phyloP scores from a whole-genome alignment of 192 early-diverging fungal species.

The Coemansia pectinata region DNA sequence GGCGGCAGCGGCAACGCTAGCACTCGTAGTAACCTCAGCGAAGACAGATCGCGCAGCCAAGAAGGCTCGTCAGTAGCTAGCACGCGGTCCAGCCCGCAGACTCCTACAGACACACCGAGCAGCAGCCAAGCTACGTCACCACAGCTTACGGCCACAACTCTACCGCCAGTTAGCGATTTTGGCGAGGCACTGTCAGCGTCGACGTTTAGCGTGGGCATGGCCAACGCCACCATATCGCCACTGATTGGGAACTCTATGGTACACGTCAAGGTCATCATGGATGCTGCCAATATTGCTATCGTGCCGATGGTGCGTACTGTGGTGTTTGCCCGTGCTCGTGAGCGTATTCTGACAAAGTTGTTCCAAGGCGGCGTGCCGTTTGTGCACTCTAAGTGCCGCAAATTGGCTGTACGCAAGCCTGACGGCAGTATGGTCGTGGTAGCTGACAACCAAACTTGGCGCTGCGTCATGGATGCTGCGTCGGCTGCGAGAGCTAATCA shows the following conservation, averaged over 20 bases:
- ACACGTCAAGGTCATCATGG: slow-evolving; percentile 49
- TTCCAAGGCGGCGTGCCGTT: slow-evolving; percentile 43
- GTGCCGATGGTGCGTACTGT: slow-evolving; percentile 40
- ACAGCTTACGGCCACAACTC: background rate
- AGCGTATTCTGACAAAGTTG: slow-evolving; percentile 53
- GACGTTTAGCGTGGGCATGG: slow-evolving; percentile 23
- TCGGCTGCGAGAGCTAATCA: background rate
- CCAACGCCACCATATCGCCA: slow-evolving; percentile 23
- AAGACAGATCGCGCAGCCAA: slow-evolving; percentile 7
- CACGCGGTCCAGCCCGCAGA: background rate
- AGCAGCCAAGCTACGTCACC: background rate
- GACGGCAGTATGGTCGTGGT: slow-evolving; percentile 29
- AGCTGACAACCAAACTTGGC: slow-evolving; percentile 45
- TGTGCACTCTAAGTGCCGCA: slow-evolving; percentile 38
- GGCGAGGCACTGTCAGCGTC: slow-evolving; percentile 26
- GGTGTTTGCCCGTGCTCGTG: slow-evolving; percentile 52
- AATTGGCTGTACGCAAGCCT: slow-evolving; percentile 21
- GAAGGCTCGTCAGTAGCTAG: background rate
- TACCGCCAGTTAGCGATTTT: slow-evolving; percentile 1
- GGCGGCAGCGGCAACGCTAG: background rate
- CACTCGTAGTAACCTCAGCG: slow-evolving; percentile 10
- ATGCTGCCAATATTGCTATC: slow-evolving; percentile 19
- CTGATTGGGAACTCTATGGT: slow-evolving; percentile 54
- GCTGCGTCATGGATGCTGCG: slow-evolving; percentile 37
- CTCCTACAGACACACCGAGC: background rate